phyloP scores from a whole-genome alignment of 2,329 filamentous ascomycete species.

The Colletotrichum magnum region DNA sequence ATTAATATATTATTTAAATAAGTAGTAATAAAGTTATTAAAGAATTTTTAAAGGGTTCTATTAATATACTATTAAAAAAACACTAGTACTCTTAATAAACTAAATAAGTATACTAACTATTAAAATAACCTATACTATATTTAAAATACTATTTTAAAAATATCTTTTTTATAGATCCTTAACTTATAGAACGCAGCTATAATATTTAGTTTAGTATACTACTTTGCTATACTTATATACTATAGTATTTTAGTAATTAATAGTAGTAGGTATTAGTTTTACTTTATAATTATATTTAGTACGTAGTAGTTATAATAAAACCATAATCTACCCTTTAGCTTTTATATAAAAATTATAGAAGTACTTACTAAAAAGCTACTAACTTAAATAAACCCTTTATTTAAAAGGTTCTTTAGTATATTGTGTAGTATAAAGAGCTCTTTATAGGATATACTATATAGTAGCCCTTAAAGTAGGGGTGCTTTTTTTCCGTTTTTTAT shows the following conservation, averaged over 20 bases:
- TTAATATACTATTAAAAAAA: conserved; percentile 44
- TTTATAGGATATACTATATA: neutral
- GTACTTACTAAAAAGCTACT: neutral
- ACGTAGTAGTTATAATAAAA: neutral
- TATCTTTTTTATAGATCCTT: conserved; percentile 48
- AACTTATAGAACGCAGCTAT: conserved; percentile 49
- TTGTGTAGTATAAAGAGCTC: neutral
- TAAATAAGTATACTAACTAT: conserved; percentile 50
- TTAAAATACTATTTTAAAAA: conserved; percentile 52
- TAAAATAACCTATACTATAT: conserved; percentile 51
- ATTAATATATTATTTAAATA: conserved; percentile 41
- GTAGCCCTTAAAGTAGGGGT: neutral
- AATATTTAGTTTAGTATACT: conserved; percentile 35
- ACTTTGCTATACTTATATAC: neutral
- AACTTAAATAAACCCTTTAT: conserved; percentile 30
- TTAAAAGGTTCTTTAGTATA: neutral
- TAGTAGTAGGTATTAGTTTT: neutral
- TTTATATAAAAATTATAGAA: neutral
- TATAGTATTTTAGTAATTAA: neutral
- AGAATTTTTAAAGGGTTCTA: conserved; percentile 41
- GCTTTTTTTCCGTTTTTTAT: conserved; percentile 35
- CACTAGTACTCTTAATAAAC: conserved; percentile 41
- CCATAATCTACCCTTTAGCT: neutral
- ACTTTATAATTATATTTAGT: neutral
- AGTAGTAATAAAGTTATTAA: conserved; percentile 42